Evolutionary conservation across 192 early-diverging fungal species (phyloP).

Genomic region (Linderina pennispora): DNA sequence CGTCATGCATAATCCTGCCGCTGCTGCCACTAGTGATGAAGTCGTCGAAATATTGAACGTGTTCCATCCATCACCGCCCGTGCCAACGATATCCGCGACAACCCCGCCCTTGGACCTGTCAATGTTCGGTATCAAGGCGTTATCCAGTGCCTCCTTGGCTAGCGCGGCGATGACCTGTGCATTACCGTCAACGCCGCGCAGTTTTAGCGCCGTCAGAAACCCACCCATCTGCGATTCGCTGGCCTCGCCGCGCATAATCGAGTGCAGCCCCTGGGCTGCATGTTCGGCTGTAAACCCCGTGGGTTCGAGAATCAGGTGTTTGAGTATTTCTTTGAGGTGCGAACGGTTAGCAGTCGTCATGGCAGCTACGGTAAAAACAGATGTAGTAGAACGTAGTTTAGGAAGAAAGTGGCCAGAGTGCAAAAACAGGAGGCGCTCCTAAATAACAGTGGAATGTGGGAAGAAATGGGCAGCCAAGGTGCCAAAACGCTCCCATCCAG

Average conservation of each 20-base stretch:
- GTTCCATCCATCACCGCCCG: slow-evolving; percentile 96
- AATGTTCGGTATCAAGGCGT: slow-evolving; percentile 56
- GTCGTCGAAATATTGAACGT: slow-evolving; percentile 98
- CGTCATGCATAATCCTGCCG: slow-evolving; percentile 81
- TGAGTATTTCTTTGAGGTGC: slow-evolving; percentile 53
- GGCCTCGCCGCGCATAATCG: slow-evolving; percentile 74
- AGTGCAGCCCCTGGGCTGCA: slow-evolving; percentile 53
- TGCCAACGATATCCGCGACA: slow-evolving; percentile 91
- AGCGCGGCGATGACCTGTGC: slow-evolving; percentile 75
- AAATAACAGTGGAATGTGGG: too few species aligned
- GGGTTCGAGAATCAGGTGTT: slow-evolving; percentile 60
- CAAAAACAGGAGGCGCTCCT: too few species aligned
- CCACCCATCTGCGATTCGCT: slow-evolving; percentile 83
- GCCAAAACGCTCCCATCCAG: too few species aligned
- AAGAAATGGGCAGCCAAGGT: too few species aligned
- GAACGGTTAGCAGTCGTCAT: too few species aligned
- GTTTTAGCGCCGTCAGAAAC: slow-evolving; percentile 74
- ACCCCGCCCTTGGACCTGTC: slow-evolving; percentile 34
- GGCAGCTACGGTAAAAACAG: too few species aligned
- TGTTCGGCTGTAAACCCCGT: slow-evolving; percentile 52
- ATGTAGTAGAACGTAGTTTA: too few species aligned
- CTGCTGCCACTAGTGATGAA: slow-evolving; percentile 83
- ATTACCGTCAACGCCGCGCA: slow-evolving; percentile 63
- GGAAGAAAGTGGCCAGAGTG: too few species aligned
- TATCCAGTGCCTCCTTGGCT: slow-evolving; percentile 65